Conservation (phyloP, 2,329 filamentous ascomycete genomes). For the Pseudogymnoascus sp. region DNA sequence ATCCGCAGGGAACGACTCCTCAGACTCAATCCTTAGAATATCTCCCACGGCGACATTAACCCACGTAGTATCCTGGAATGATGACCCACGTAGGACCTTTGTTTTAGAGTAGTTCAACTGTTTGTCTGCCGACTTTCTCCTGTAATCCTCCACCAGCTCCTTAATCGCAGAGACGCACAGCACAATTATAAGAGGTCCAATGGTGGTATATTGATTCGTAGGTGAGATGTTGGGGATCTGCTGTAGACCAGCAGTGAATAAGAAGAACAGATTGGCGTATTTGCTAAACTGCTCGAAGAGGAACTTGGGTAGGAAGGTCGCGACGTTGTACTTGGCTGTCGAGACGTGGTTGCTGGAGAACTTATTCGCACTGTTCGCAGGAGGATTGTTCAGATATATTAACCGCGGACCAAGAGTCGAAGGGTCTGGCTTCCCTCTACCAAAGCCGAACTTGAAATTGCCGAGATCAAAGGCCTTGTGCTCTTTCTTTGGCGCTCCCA, state of each 20-base stretch:
- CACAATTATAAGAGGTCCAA: conserved; percentile 85
- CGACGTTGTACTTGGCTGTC: conserved; percentile 91
- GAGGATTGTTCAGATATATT: conserved; percentile 93
- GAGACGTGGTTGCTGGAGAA: conserved; percentile 96
- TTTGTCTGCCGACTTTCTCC: conserved; percentile 78
- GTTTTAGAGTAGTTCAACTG: conserved; percentile 83
- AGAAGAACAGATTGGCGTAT: conserved; percentile 98
- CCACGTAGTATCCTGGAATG: conserved; percentile 84
- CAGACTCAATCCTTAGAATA: conserved; percentile 85
- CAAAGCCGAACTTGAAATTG: conserved; percentile 90
- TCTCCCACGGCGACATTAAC: conserved; percentile 89
- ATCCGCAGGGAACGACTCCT: conserved; percentile 91
- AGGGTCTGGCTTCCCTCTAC: conserved; percentile 74
- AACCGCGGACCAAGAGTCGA: conserved; percentile 84
- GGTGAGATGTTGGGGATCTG: conserved; percentile 93
- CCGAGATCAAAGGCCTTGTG: conserved; percentile 56
- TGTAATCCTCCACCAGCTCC: conserved; percentile 87
- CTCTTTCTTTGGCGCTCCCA: conserved; percentile 33
- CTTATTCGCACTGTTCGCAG: conserved; percentile 80
- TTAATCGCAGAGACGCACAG: conserved; percentile 92
- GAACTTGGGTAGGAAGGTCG: conserved; percentile 94
- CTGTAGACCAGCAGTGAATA: conserved; percentile 90
- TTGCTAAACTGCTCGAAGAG: conserved; percentile 98
- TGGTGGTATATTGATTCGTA: conserved; percentile 92
- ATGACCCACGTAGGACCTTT: conserved; percentile 70